phyloP scores from a whole-genome alignment of 768 basidiomycete genomes.

The Tulasnella sp. region DNA sequence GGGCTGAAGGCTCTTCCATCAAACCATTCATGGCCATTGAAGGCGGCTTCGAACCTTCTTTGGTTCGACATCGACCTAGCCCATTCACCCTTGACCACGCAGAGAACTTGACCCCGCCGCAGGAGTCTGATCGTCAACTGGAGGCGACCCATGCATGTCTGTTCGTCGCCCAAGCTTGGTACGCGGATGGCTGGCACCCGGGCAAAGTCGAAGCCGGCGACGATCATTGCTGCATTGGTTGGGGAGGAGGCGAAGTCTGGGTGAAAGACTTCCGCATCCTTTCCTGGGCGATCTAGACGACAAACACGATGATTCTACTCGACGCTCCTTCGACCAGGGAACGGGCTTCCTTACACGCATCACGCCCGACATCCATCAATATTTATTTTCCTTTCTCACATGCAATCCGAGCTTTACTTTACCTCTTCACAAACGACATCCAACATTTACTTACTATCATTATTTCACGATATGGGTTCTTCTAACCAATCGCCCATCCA shows the following conservation, averaged over 20 bases:
- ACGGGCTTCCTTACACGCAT: neutral
- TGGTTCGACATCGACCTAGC: neutral
- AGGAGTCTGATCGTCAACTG: neutral
- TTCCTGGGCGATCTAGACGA: neutral
- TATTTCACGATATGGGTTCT: neutral
- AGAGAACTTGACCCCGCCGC: neutral
- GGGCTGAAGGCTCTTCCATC: neutral
- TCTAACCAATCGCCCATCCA: neutral
- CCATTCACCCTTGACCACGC: neutral
- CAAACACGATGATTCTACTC: neutral
- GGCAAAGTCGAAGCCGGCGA: slow-evolving; percentile 23
- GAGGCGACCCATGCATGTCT: slow-evolving; percentile 2
- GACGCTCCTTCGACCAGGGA: neutral
- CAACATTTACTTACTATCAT: neutral
- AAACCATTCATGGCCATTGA: slow-evolving; percentile 20
- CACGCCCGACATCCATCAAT: neutral
- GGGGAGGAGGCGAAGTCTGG: slow-evolving; percentile 26
- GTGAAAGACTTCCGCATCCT: slow-evolving; percentile 24
- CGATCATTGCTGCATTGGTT: slow-evolving; percentile 26
- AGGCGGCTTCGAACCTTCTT: slow-evolving; percentile 23
- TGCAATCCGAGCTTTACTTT: neutral
- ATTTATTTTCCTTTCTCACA: neutral
- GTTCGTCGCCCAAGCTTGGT: slow-evolving; percentile 23
- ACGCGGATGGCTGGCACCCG: slow-evolving; percentile 12
- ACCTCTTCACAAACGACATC: neutral